These are phyloP conservation scores for Cladosporium sp. DNA, from an alignment of 2,329 filamentous ascomycete genomes.

Conservation along the genomic window DNA sequence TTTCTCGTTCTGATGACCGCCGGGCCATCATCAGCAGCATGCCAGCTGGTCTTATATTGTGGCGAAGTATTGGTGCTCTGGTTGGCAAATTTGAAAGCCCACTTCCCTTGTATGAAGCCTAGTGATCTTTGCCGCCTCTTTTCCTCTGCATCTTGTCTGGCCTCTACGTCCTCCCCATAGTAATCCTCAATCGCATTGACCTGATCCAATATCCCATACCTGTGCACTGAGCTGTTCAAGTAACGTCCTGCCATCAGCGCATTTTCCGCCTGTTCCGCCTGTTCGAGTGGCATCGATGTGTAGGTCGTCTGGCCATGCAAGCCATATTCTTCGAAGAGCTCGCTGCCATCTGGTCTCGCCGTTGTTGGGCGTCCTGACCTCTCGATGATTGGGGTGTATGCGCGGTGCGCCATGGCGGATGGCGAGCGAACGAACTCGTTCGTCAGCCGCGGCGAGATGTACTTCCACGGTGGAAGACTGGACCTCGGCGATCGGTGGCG, in stretches of 20 bases:
- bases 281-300: background rate
- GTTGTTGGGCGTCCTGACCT: background rate
- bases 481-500: background rate
- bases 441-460: background rate
- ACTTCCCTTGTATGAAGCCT: background rate
- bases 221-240: background rate
- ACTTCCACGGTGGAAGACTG: background rate
- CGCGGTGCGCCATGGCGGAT: conserved; percentile 4
- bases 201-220: background rate
- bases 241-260: background rate
- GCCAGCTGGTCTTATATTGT: background rate
- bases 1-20: background rate
- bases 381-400: background rate
- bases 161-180: no score
- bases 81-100: background rate
- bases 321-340: background rate
- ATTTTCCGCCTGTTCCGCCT: background rate
- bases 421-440: background rate
- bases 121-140: background rate
- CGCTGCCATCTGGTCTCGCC: background rate
- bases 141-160: background rate
- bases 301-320: conserved; percentile 4
- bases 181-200: no score
- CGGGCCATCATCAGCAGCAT: background rate
- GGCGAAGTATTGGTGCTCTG: background rate